These are phyloP conservation scores for Penicillium sp. DNA, from an alignment of 2,329 filamentous ascomycete genomes.

Conservation along the genomic window DNA sequence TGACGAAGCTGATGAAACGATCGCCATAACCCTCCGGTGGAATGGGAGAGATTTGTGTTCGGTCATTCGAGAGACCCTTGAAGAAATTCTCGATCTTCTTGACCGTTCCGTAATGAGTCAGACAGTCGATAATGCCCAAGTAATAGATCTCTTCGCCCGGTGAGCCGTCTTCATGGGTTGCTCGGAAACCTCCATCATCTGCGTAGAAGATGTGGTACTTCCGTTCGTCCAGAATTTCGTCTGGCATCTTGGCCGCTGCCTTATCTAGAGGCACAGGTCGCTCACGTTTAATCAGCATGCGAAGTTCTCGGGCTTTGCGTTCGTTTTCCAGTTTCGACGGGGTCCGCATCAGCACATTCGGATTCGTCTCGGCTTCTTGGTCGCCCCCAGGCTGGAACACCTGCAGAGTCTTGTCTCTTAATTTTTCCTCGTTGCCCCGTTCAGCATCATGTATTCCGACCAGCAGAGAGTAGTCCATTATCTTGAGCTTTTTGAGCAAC, in stretches of 20 bases:
- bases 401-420: slow-evolving; percentile 85
- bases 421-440: slow-evolving; percentile 91
- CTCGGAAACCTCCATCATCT: slow-evolving; percentile 90
- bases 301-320: slow-evolving; percentile 85
- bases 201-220: slow-evolving; percentile 85
- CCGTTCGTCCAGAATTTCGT: slow-evolving; percentile 78
- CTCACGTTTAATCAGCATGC: slow-evolving; percentile 90
- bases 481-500: slow-evolving; percentile 83
- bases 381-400: slow-evolving; percentile 91
- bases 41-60: slow-evolving; percentile 87
- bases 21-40: slow-evolving; percentile 91
- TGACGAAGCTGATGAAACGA: slow-evolving; percentile 90
- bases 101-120: slow-evolving; percentile 92
- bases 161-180: slow-evolving; percentile 85
- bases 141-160: slow-evolving; percentile 95
- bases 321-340: slow-evolving; percentile 92
- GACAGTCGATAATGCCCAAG: slow-evolving; percentile 95
- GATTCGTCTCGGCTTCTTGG: slow-evolving; percentile 63
- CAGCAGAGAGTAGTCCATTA: slow-evolving; percentile 98
- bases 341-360: slow-evolving; percentile 77
- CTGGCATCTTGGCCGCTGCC: slow-evolving; percentile 82
- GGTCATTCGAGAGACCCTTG: slow-evolving; percentile 86
- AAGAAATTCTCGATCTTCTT: slow-evolving; percentile 97
- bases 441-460: slow-evolving; percentile 91
- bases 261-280: slow-evolving; percentile 91